Percentiles rank a stretch among this genome's conserved stretches.
Conservation (phyloP, 305 asterid genomes). For the Andrographis paniculata region DNA sequence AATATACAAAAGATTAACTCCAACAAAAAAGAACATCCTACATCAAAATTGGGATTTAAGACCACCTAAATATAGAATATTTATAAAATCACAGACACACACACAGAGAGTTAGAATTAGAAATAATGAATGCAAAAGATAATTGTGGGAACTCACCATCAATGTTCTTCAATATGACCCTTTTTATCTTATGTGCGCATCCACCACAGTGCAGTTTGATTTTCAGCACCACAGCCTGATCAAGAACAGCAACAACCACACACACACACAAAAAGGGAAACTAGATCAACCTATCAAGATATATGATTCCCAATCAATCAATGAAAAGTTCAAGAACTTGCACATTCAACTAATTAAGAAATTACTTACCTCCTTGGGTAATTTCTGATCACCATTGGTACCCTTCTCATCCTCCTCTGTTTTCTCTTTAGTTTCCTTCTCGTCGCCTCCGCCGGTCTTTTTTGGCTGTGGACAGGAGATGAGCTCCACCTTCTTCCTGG, state of each 20-base stretch:
- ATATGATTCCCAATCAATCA: not conserved
- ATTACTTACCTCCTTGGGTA: conserved; percentile 36
- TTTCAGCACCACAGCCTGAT: conserved; percentile 4
- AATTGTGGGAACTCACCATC: conserved; percentile 4
- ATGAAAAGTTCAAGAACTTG: not conserved
- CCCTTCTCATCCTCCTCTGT: conserved; percentile 15
- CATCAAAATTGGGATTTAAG: not conserved
- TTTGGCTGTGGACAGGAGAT: conserved; percentile 43
- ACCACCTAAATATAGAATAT: not conserved
- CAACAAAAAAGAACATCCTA: no score
- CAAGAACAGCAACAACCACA: not conserved
- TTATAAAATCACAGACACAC: not conserved
- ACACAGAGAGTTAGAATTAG: not conserved
- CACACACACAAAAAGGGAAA: not conserved
- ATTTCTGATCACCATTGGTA: conserved; percentile 10
- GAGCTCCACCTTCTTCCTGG: conserved; percentile 52
- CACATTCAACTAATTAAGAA: not conserved
- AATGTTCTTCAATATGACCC: conserved; percentile 6
- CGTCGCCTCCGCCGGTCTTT: conserved; percentile 29
- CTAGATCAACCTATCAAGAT: not conserved
- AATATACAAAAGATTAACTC: no score
- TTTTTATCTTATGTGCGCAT: conserved; percentile 11
- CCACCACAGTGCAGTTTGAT: conserved; percentile 13
- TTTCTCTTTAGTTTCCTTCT: conserved; percentile 22
- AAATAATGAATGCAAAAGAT: not conserved